Evolutionary conservation across 371 early-diverging fungal genomes (phyloP), one percentile per base, ranked within the genome.

Genomic region (Syncephalastrum contaminatum): DNA sequence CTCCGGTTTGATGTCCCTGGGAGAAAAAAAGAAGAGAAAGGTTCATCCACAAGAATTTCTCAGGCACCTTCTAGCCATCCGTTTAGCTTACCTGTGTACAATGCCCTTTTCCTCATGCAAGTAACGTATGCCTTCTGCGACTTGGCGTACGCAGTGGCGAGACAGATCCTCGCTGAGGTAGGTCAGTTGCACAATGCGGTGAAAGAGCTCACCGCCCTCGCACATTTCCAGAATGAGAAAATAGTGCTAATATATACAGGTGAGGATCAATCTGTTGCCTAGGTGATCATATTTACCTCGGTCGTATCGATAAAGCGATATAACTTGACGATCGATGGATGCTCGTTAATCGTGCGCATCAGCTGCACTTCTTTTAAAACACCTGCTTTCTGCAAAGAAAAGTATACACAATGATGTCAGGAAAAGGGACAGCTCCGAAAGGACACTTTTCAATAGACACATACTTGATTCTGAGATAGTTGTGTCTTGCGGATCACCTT

Each of bases 1-100:
- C 67, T 99, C 99, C 22, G 94, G 93, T 73, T 99, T 99, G 60
- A 99, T 90, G 64, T 99, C 98, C 56, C 86, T 73, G 51, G 18
- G 42, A n/a, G 21, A 24, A 24, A 14, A 41, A 20, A 42, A 43
- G 40, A 21, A 39, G 41, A 45, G 27, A 55, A 45, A 18, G 44
- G 49, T 4, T 36, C 36, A 6, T 21, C 3, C 19, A 20, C 16
- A 14, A 30, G 36, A 10, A 6, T 30, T 12, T 25, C 15, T 4
- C 6, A 42, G 10, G 4, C 10, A 12, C 36, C 10, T 8, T 10
- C 36, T 2, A 14, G n/a, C n/a, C 40, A 1, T 40, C 12, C 10
- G 36, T 10, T 30, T 18, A 5, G 7, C 41, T 51, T 61, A 72
- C 72, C 97, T 85, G 66, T 97, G 97, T 7, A 94, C 91, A 30